These are phyloP conservation scores for Fusarium euwallaceae DNA, from an alignment of 2,329 filamentous ascomycete genomes.

Conservation along the genomic window DNA sequence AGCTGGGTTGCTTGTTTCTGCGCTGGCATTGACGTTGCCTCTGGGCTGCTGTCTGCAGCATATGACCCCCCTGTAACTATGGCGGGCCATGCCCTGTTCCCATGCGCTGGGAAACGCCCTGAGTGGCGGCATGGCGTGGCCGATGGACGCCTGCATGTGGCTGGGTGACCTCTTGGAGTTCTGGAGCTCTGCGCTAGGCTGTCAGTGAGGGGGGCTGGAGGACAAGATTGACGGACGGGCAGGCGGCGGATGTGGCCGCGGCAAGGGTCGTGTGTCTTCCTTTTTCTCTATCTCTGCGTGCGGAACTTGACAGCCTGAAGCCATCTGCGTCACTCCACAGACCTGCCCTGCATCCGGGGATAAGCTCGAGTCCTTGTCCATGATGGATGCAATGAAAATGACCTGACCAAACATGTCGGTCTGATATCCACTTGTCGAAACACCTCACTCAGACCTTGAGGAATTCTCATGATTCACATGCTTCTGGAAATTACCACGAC, in stretches of 20 bases:
- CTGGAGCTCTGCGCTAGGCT: background rate
- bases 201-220: constrained; percentile 3
- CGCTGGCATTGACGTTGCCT: background rate
- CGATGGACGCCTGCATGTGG: constrained; percentile 34
- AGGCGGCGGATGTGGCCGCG: constrained; percentile 17
- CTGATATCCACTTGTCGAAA: constrained; percentile 18
- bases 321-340: constrained; percentile 41
- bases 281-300: background rate
- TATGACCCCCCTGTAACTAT: constrained; percentile 20
- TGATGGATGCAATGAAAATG: constrained; percentile 31
- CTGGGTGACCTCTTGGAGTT: constrained; percentile 12
- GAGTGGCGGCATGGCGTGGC: constrained; percentile 35
- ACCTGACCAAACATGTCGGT: constrained; percentile 15
- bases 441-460: constrained; percentile 6
- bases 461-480: constrained; percentile 18
- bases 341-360: constrained; percentile 26
- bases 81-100: constrained; percentile 27
- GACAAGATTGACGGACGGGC: background rate
- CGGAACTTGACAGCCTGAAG: constrained; percentile 29
- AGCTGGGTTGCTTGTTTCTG: constrained; percentile 14
- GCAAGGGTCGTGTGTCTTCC: constrained; percentile 9
- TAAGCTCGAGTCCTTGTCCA: constrained; percentile 12
- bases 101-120: constrained; percentile 28
- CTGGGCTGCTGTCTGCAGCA: constrained; percentile 8
- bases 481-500: background rate